Conservation (phyloP, 768 basidiomycete species). For the Pleurotus sapidus region DNA sequence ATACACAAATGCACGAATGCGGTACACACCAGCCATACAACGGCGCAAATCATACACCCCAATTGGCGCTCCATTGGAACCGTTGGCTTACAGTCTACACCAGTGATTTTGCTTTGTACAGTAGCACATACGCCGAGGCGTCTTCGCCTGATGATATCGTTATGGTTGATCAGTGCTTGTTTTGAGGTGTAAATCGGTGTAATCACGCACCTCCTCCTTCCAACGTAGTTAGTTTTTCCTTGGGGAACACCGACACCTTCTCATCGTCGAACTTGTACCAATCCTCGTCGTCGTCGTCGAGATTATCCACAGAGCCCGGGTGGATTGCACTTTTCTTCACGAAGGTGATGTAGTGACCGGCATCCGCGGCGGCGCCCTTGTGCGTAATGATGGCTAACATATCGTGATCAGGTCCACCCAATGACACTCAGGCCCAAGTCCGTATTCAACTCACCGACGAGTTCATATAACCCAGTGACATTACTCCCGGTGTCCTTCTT, state of each 20-base stretch:
- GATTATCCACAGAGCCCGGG: conserved; percentile 30
- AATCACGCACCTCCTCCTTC: conserved; percentile 73
- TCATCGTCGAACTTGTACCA: conserved; percentile 99
- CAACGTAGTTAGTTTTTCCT: conserved; percentile 78
- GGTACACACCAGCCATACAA: too few species aligned
- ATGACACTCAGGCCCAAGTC: neutral
- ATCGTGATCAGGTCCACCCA: neutral
- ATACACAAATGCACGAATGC: too few species aligned
- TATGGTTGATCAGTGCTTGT: too few species aligned
- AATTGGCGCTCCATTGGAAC: too few species aligned
- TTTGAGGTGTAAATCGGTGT: too few species aligned
- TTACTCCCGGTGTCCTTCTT: conserved; percentile 73
- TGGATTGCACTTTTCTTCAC: conserved; percentile 77
- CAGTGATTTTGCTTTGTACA: conserved; percentile 67
- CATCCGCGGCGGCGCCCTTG: conserved; percentile 93
- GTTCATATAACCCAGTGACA: conserved; percentile 82
- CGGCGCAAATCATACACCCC: too few species aligned
- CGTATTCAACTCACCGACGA: conserved; percentile 63
- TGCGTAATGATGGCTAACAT: conserved; percentile 88
- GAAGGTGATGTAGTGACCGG: conserved; percentile 94
- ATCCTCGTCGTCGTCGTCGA: conserved; percentile 74
- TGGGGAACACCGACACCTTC: conserved; percentile 83
- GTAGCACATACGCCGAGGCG: conserved; percentile 83
- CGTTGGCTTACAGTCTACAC: conserved; percentile 1
- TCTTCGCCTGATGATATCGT: conserved; percentile 56